Base-by-base conservation (phyloP, 257 asterid genomes). In the Solanum neorickii region DNA sequence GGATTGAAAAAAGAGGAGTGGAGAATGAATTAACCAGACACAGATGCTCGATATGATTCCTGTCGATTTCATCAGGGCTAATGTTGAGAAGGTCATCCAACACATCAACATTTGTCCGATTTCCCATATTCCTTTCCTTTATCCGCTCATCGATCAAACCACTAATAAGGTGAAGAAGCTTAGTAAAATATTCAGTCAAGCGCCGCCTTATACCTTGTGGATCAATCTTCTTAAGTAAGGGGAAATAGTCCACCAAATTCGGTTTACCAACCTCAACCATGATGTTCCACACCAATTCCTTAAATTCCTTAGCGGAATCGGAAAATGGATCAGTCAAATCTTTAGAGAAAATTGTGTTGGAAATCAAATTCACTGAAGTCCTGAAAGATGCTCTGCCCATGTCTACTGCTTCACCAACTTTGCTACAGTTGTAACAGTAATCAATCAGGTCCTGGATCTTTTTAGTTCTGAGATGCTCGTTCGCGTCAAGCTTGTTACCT, bases 1-100 rank as follows among this genome's bases (percentile, higher is more conserved):
- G 47, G 21, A 76, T n/a, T 13, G 60, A 3, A 16, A 16, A 52
- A 52, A 52, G 20, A 13, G 20, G 13, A 77, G 5, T 7, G 62
- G 20, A 44, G 7, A 68, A 29, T 31, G 70, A 5, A 88, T 88
- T 6, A 59, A 94, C 97, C 97, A 94, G 41, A 91, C 93, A 93
- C 93, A 95, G 2, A 73, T 94, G 94, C 86, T 94, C 95, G 70
- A 95, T 92, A 86, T 94, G 98, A 87, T 89, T 87, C 52, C 93
- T 90, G 15, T 93, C 94, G 4, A 94, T 90, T 82, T 93, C 98
- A 1, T 94, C 92, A 0, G 95, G 96, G 41, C 35, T 87, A 33
- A 89, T 83, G 10, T 75, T 68, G 7, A 88, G 90, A 29, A 90
- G 90, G 60, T 44, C 83, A 80, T 90, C 91, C n/a, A 90, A 74